Evolutionary conservation across 768 basidiomycete species (phyloP).

Genomic region (Panellus pusillus): DNA sequence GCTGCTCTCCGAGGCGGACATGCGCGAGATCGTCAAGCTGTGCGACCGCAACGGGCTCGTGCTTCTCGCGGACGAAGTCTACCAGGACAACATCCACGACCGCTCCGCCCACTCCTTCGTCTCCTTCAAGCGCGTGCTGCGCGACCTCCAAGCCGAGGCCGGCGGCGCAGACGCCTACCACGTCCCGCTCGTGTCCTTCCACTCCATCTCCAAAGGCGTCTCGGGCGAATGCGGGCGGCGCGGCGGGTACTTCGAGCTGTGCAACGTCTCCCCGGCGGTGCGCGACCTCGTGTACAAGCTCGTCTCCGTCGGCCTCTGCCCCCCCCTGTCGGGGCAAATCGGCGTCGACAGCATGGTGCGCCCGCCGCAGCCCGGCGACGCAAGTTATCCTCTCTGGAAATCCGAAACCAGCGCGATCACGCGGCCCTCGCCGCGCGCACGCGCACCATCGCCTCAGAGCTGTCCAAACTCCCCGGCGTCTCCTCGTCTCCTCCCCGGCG

Average conservation of each 20-base stretch:
- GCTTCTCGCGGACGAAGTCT: conserved; percentile 97
- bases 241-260: conserved; percentile 94
- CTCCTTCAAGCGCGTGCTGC: conserved; percentile 90
- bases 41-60: conserved; percentile 86
- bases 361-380: conserved; percentile 75
- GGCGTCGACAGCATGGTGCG: conserved; percentile 94
- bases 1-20: conserved; percentile 69
- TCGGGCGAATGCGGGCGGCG: conserved; percentile 96
- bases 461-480: conserved; percentile 84
- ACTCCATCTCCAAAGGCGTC: conserved; percentile 96
- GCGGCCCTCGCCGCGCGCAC: conserved; percentile 71
- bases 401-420: conserved; percentile 83
- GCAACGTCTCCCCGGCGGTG: conserved; percentile 76
- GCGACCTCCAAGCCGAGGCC: conserved; percentile 39
- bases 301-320: conserved; percentile 87
- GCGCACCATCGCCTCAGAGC: conserved; percentile 69
- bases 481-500: conserved; percentile 86
- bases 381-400: conserved; percentile 78
- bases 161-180: conserved; percentile 38
- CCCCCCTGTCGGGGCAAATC: conserved; percentile 88
- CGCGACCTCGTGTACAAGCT: conserved; percentile 94
- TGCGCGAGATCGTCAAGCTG: conserved; percentile 73
- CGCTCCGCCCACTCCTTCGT: conserved; percentile 71
- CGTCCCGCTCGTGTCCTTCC: conserved; percentile 89
- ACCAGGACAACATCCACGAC: conserved; percentile 89